Percentiles rank a stretch among this genome's conserved stretches.
phyloP scores from a whole-genome alignment of 192 early-diverging fungal genomes.

The Physocladia obscura region DNA sequence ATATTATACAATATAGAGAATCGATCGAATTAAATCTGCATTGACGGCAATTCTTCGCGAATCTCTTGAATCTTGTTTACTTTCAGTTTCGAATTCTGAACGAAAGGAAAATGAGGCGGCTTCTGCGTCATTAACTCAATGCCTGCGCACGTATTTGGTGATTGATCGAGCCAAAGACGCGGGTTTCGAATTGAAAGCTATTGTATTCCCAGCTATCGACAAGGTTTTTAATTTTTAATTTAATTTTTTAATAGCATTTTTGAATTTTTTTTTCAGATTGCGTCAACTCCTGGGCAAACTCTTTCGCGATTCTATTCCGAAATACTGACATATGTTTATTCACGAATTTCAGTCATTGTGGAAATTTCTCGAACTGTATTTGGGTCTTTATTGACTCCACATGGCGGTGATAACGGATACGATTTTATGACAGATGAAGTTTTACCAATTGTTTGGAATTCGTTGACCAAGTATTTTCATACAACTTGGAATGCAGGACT shows the following conservation, averaged over 20 bases:
- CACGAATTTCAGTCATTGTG: not conserved
- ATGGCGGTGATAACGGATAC: not conserved
- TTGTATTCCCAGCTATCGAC: conserved; percentile 46
- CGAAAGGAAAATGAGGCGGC: conserved; percentile 36
- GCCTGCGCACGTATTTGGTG: conserved; percentile 69
- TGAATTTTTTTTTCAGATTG: no score
- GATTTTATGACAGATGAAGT: conserved; percentile 19
- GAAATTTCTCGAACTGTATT: conserved; percentile 7
- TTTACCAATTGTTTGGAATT: not conserved
- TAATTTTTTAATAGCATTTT: no score
- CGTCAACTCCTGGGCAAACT: not conserved
- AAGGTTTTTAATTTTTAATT: no score
- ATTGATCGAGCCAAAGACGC: conserved; percentile 70
- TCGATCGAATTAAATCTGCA: conserved; percentile 71
- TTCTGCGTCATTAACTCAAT: conserved; percentile 64
- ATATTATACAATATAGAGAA: no score
- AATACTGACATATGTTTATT: not conserved
- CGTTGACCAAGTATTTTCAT: not conserved
- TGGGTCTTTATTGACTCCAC: not conserved
- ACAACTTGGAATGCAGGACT: conserved; percentile 13
- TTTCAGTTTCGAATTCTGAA: conserved; percentile 40
- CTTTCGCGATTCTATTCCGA: conserved; percentile 5
- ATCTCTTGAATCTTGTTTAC: conserved; percentile 42
- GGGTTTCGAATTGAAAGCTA: conserved; percentile 54
- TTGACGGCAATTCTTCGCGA: conserved; percentile 60